Evolutionary conservation across 108 stramenopile genomes (phyloP).

Genomic region (Fistulifera pelliculosa): DNA sequence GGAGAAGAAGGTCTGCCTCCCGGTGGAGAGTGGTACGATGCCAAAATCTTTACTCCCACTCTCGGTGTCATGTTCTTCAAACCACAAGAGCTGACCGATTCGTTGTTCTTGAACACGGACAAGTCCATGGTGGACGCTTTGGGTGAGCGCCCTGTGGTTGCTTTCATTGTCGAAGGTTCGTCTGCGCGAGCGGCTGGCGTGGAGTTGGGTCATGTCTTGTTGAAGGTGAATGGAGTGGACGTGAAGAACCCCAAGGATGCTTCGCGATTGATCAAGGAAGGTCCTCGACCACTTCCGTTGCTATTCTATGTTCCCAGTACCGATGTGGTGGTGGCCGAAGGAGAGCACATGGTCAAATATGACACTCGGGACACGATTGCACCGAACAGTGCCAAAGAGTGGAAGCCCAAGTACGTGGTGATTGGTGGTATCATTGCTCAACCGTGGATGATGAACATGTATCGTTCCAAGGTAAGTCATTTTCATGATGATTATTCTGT

Average conservation of each 20-base stretch:
- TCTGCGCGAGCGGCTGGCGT: constrained; percentile 76
- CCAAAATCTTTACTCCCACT: constrained; percentile 83
- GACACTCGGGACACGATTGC: constrained; percentile 79
- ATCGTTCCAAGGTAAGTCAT: constrained; percentile 75
- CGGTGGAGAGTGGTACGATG: constrained; percentile 86
- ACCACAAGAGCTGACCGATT: constrained; percentile 79
- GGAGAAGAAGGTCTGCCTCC: constrained; percentile 63
- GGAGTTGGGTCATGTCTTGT: constrained; percentile 75
- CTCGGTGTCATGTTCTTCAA: constrained; percentile 93
- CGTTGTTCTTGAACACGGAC: constrained; percentile 75
- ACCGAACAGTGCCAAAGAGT: constrained; percentile 80
- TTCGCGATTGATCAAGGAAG: constrained; percentile 81
- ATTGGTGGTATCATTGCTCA: constrained; percentile 90
- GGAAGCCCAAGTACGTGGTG: constrained; percentile 88
- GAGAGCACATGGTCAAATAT: constrained; percentile 89
- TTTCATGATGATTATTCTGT: not conserved
- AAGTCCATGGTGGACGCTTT: constrained; percentile 52
- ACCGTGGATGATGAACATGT: constrained; percentile 93
- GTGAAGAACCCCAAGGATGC: constrained; percentile 88
- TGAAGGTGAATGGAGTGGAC: constrained; percentile 84
- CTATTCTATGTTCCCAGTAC: constrained; percentile 83
- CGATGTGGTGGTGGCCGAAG: constrained; percentile 73
- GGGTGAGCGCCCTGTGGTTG: constrained; percentile 79
- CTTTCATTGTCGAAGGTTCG: constrained; percentile 83
- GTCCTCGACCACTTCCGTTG: constrained; percentile 73